These are phyloP conservation scores for Suhomyces prunicola DNA, from an alignment of 805 yeast genomes.

Conservation along the genomic window DNA sequence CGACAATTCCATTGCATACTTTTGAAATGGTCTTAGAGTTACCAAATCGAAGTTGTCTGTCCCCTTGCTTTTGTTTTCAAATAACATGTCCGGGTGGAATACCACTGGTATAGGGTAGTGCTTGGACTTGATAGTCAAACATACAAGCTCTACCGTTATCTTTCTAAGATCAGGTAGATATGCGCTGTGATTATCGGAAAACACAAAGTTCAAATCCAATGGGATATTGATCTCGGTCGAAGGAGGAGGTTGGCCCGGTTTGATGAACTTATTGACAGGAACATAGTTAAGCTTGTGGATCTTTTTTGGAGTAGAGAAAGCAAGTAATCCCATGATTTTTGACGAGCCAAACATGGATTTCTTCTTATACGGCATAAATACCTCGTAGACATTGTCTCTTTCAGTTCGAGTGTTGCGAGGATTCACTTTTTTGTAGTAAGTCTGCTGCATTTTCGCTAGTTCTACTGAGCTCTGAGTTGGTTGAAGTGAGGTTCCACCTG, in stretches of 20 bases:
- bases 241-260: conserved; percentile 6
- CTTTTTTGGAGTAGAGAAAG: conserved; percentile 29
- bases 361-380: conserved; percentile 28
- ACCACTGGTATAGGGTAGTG: conserved; percentile 34
- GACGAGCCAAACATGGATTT: conserved; percentile 27
- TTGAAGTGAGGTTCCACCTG: neutral
- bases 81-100: conserved; percentile 33
- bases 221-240: conserved; percentile 26
- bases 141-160: conserved; percentile 29
- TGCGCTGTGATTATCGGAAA: conserved; percentile 15
- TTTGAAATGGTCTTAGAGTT: conserved; percentile 32
- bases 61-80: conserved; percentile 25
- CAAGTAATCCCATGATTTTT: conserved; percentile 31
- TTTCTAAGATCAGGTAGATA: conserved; percentile 24
- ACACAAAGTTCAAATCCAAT: conserved; percentile 24
- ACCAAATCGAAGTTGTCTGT: conserved; percentile 30
- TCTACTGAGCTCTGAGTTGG: conserved; percentile 24
- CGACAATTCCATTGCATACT: conserved; percentile 27
- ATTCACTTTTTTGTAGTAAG: conserved; percentile 20
- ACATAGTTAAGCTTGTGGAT: conserved; percentile 27
- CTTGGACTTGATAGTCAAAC: conserved; percentile 30
- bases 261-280: conserved; percentile 17
- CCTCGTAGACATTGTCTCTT: conserved; percentile 21
- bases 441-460: conserved; percentile 27
- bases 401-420: conserved; percentile 1